Conservation (phyloP, 2,329 filamentous ascomycete genomes). For the Zymoseptoria tritici region DNA sequence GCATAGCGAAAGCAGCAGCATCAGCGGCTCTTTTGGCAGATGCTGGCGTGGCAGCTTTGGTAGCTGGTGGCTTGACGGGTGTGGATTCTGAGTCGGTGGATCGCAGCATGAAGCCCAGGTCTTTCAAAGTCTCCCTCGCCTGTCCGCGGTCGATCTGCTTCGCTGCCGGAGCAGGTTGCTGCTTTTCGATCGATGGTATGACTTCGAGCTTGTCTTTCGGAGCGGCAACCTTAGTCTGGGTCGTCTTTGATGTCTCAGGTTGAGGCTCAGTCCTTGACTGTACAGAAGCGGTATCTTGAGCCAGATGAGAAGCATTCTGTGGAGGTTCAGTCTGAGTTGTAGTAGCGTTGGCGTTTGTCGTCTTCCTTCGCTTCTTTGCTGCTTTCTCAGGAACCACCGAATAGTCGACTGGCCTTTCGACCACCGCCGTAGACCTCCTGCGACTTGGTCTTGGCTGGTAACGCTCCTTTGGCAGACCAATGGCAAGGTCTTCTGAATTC, state of each 20-base stretch:
- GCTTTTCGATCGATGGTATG: neutral
- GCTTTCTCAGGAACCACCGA: slow-evolving; percentile 35
- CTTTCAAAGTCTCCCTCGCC: neutral
- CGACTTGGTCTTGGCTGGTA: slow-evolving; percentile 35
- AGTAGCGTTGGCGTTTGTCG: slow-evolving; percentile 2
- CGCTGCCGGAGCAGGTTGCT: neutral
- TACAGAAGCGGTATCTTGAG: neutral
- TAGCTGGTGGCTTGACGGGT: neutral
- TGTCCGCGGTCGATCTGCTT: neutral
- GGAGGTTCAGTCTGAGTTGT: neutral
- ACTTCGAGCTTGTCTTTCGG: neutral
- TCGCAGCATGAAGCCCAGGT: neutral
- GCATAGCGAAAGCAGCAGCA: slow-evolving; percentile 11
- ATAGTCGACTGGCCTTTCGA: slow-evolving; percentile 25
- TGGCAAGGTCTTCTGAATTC: slow-evolving; percentile 25
- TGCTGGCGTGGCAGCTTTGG: neutral
- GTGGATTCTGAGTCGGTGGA: neutral
- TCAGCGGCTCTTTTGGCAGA: slow-evolving; percentile 6
- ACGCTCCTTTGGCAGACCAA: slow-evolving; percentile 33
- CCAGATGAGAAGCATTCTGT: neutral
- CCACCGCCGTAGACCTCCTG: slow-evolving; percentile 22
- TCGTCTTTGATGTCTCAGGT: neutral
- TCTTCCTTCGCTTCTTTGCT: slow-evolving; percentile 36
- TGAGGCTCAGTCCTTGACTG: neutral
- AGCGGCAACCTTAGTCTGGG: neutral